Evolutionary conservation across 495 filamentous ascomycete genomes (phyloP).

Genomic region (Aspergillus mulundensis): DNA sequence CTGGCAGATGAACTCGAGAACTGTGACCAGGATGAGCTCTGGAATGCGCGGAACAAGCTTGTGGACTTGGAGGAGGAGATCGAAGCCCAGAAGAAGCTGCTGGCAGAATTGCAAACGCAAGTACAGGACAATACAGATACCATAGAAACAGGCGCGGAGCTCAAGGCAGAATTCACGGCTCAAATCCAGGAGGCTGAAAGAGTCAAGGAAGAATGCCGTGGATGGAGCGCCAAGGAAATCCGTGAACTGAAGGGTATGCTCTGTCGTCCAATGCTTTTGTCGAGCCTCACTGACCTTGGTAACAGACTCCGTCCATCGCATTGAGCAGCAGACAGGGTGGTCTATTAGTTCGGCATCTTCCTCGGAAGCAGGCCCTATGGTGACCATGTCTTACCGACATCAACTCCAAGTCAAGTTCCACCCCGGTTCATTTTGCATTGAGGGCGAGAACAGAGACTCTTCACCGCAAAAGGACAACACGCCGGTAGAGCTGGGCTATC

Average conservation of each 20-base stretch:
- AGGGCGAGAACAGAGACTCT: constrained; percentile 5
- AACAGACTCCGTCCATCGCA: constrained; percentile 58
- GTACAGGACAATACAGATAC: constrained; percentile 58
- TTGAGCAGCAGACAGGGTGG: constrained; percentile 78
- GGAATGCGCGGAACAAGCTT: constrained; percentile 60
- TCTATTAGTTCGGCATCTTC: constrained; percentile 59
- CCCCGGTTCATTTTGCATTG: constrained; percentile 51
- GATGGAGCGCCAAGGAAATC: constrained; percentile 82
- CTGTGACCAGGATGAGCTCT: constrained; percentile 74
- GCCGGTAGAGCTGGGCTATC: constrained; percentile 29
- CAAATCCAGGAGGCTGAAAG: constrained; percentile 83
- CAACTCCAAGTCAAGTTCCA: constrained; percentile 78
- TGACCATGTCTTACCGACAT: constrained; percentile 75
- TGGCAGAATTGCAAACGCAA: constrained; percentile 60
- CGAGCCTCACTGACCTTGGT: background rate
- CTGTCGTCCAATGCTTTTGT: background rate
- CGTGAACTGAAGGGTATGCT: constrained; percentile 62
- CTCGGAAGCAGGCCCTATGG: constrained; percentile 39
- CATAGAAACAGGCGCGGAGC: constrained; percentile 55
- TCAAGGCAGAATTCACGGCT: constrained; percentile 61
- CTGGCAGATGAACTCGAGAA: constrained; percentile 71
- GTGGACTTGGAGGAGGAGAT: constrained; percentile 62
- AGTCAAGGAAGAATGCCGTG: constrained; percentile 78
- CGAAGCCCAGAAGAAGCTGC: constrained; percentile 57
- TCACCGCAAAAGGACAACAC: constrained; percentile 15